Conservation (phyloP, 148 eudicot genomes). For the Heliamphora exappendiculata region DNA sequence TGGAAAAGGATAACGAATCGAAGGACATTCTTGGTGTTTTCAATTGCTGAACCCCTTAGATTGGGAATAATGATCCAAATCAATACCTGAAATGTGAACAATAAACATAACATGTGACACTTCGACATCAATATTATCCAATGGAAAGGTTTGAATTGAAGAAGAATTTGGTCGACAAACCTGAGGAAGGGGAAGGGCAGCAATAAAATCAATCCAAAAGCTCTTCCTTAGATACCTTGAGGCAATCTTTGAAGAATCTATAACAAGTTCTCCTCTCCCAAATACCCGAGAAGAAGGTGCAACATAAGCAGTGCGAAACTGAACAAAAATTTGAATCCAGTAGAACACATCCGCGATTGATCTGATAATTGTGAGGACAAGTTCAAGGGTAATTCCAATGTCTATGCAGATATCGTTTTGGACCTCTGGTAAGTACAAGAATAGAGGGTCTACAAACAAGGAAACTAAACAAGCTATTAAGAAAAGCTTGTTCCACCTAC, state of each 20-base stretch:
- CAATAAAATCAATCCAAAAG: slow-evolving; percentile 49
- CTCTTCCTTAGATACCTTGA: slow-evolving; percentile 37
- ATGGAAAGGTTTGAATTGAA: background rate
- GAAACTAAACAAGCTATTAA: slow-evolving; percentile 49
- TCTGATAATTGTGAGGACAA: slow-evolving; percentile 41
- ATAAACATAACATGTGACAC: background rate
- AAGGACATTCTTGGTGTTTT: slow-evolving; percentile 57
- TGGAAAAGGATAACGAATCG: slow-evolving; percentile 48
- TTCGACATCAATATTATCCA: background rate
- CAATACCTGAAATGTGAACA: slow-evolving; percentile 32
- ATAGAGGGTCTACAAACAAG: slow-evolving; percentile 57
- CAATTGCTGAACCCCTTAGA: slow-evolving; percentile 53
- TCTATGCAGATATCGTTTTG: slow-evolving; percentile 33
- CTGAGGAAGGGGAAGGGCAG: slow-evolving; percentile 83
- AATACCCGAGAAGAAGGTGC: slow-evolving; percentile 74
- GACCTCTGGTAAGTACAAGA: slow-evolving; percentile 55
- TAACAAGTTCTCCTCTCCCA: slow-evolving; percentile 74
- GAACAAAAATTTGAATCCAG: slow-evolving; percentile 43
- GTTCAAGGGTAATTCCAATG: slow-evolving; percentile 36
- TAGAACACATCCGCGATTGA: slow-evolving; percentile 50
- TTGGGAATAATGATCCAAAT: slow-evolving; percentile 66
- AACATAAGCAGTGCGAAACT: slow-evolving; percentile 63
- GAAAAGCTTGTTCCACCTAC: slow-evolving; percentile 50
- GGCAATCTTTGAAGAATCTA: slow-evolving; percentile 49
- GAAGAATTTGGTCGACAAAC: slow-evolving; percentile 16